These are phyloP conservation scores for Leavenworthia alabamica DNA, from an alignment of 345 rosid species.

Conservation along the genomic window DNA sequence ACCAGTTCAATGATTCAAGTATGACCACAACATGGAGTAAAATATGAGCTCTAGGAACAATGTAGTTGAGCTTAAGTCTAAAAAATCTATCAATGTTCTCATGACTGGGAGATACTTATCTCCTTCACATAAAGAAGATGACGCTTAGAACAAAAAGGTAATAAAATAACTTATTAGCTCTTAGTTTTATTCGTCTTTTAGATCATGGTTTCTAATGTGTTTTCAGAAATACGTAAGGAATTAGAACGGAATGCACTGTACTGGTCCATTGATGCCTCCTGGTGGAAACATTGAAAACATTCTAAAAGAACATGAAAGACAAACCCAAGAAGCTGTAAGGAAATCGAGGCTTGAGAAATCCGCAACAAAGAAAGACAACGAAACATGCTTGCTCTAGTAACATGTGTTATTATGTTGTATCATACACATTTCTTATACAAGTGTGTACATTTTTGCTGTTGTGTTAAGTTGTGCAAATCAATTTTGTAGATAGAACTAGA, in stretches of 20 bases:
- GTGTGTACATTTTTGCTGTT: no score
- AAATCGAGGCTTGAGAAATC: conserved; percentile 64
- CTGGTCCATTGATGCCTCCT: conserved; percentile 86
- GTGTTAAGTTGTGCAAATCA: no score
- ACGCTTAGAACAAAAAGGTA: conserved; percentile 35
- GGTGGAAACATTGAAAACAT: conserved; percentile 84
- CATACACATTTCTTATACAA: no score
- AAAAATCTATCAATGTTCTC: conserved; percentile 12
- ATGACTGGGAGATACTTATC: conserved; percentile 18
- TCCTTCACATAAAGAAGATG: conserved; percentile 24
- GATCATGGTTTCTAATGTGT: background rate
- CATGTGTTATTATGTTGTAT: no score
- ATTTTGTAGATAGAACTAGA: no score
- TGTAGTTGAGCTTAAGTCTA: conserved; percentile 11
- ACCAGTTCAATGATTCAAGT: conserved; percentile 24
- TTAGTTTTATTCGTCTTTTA: background rate
- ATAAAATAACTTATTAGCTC: background rate
- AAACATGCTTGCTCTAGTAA: no score
- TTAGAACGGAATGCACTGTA: conserved; percentile 72
- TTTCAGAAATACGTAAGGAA: conserved; percentile 50
- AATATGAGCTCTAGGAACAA: conserved; percentile 12
- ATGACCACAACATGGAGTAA: conserved; percentile 21
- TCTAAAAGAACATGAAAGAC: conserved; percentile 82
- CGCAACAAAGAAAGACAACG: conserved; percentile 34
- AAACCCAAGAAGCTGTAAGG: conserved; percentile 82